Conservation (phyloP, 2,329 filamentous ascomycete genomes). For the Aspergillus uvarum region DNA sequence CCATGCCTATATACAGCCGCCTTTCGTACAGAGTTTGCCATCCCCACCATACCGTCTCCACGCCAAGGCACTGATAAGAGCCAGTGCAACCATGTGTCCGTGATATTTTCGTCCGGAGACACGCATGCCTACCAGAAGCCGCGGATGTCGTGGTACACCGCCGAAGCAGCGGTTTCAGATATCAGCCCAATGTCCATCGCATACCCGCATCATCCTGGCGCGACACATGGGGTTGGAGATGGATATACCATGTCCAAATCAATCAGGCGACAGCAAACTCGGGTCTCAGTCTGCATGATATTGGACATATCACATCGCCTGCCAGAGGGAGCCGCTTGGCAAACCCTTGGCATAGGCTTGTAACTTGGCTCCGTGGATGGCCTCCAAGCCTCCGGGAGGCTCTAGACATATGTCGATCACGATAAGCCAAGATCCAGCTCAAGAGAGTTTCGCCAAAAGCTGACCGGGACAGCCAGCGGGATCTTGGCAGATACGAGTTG, state of each 20-base stretch:
- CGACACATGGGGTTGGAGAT: not conserved
- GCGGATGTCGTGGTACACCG: slow-evolving; percentile 16
- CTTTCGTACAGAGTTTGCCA: not conserved
- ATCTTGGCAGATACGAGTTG: slow-evolving; percentile 2
- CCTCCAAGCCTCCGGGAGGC: slow-evolving; percentile 2
- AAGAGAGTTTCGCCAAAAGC: not conserved
- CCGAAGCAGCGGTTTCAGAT: slow-evolving; percentile 11
- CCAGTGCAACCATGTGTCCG: not conserved
- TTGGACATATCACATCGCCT: slow-evolving; percentile 17
- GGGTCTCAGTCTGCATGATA: not conserved
- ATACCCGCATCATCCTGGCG: not conserved
- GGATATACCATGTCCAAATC: not conserved
- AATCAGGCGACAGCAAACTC: slow-evolving; percentile 8
- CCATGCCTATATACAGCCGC: not conserved
- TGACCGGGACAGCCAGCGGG: not conserved
- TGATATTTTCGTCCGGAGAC: not conserved
- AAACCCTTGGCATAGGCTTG: slow-evolving; percentile 8
- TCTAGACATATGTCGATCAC: slow-evolving; percentile 12
- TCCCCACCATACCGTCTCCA: not conserved
- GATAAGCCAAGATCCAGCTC: slow-evolving; percentile 7
- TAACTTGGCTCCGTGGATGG: slow-evolving; percentile 6
- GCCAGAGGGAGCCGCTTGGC: slow-evolving; percentile 11
- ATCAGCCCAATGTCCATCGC: slow-evolving; percentile 1
- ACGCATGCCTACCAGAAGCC: slow-evolving; percentile 6
- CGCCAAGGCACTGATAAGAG: slow-evolving; percentile 7